Base-by-base conservation (phyloP, 2,329 filamentous ascomycete genomes). In the Paraphaeosphaeria minitans region DNA sequence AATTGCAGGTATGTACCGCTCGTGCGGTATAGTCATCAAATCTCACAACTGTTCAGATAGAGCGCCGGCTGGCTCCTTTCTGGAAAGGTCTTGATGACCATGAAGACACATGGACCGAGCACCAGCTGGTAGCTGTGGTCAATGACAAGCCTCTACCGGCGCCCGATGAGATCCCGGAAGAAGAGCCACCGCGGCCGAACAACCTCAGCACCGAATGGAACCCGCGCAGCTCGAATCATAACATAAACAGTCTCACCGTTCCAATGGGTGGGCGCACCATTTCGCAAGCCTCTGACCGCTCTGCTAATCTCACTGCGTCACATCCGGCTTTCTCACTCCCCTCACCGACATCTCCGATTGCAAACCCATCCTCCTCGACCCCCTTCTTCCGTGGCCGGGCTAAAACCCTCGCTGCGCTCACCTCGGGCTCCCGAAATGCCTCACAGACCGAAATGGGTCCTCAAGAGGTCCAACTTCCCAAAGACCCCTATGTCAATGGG, bases 61-160 rank as follows among this genome's bases (percentile, higher is more conserved):
- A 99, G 78, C 86, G 95, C 66, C 89, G 90, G 62, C 79, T 99
- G 61, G 95, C 95, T 43, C 95, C 95, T 0, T 99, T 99, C 76
- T 99, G 94, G 93, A 89, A 90, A 72, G 95, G 95, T 5, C 81
- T 99, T 4, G 89, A 97, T 64, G 93, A 98, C 75, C 92, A 95
- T 76, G 89, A 89, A 16, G 86, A 91, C 22, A 90, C 87, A 53
- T 99, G 95, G 95, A 90, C 92, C 13, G 95, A 99, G 72, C 89
- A 95, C 77, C 95, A 99, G 77, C 86, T 99, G n/a, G 87, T 97
- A 68, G 93, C 94, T 57, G 93, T 92, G 24, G 95, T 90, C 51
- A 87, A 92, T 70, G 93, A 92, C 21, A 84, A 96, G 56, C 87
- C 91, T 3, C 88, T 98, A 52, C 95, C 95, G 13, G 85, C 91